A percentile compares a stretch with the other conserved stretches of the same genome.
These are phyloP conservation scores for Lepraria neglecta DNA, from an alignment of 495 filamentous ascomycete genomes.

Conservation along the genomic window DNA sequence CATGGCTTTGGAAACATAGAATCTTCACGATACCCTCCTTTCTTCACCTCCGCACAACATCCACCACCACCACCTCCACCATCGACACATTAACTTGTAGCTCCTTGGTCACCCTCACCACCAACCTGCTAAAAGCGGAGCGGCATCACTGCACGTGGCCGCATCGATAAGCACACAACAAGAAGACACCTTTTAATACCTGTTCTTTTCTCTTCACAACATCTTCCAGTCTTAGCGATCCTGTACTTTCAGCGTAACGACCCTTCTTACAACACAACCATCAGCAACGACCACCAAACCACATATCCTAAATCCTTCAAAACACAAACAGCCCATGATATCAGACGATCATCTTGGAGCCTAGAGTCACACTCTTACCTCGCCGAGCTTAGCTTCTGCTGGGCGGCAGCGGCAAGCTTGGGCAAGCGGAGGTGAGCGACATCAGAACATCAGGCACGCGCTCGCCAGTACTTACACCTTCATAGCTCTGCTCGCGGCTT, in stretches of 20 bases:
- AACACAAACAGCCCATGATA: constrained; percentile 11
- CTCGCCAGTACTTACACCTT: neutral
- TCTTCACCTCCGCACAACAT: neutral
- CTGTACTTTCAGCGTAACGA: constrained; percentile 27
- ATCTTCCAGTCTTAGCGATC: constrained; percentile 16
- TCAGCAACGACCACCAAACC: constrained; percentile 1
- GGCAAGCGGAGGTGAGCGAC: constrained; percentile 5
- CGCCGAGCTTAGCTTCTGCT: constrained; percentile 1
- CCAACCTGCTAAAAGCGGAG: neutral
- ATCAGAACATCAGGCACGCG: constrained; percentile 1
- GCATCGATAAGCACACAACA: constrained; percentile 12
- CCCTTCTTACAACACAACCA: constrained; percentile 11
- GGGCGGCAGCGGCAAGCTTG: constrained; percentile 9
- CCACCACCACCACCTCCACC: neutral
- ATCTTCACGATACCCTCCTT: constrained; percentile 5
- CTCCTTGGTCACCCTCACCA: constrained; percentile 15
- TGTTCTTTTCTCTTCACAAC: neutral
- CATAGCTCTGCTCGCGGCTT: neutral
- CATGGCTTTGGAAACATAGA: constrained; percentile 16
- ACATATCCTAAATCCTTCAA: neutral
- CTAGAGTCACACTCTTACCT: neutral
- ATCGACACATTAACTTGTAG: constrained; percentile 21
- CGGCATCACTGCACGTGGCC: constrained; percentile 9
- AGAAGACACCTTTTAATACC: neutral
- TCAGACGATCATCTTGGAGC: neutral